Conservation (phyloP, 2,329 filamentous ascomycete species). For the Apiospora sp. region DNA sequence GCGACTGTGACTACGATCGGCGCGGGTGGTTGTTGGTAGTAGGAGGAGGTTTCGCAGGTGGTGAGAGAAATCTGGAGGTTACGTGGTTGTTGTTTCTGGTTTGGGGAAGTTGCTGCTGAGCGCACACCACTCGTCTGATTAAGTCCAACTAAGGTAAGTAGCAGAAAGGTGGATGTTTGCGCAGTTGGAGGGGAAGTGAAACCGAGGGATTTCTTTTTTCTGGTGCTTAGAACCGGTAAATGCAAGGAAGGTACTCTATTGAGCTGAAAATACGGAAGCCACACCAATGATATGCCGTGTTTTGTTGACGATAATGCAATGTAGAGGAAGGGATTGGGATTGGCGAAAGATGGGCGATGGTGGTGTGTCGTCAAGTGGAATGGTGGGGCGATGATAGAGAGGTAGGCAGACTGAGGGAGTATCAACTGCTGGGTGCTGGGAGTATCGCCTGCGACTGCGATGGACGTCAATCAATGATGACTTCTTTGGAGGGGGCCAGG, state of each 20-base stretch:
- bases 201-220: not conserved
- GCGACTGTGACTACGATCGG: slow-evolving; percentile 10
- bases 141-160: not conserved
- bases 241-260: not conserved
- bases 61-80: not conserved
- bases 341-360: slow-evolving; percentile 4
- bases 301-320: slow-evolving; percentile 1
- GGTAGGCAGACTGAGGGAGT: not conserved
- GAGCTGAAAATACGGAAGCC: not conserved
- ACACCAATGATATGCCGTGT: slow-evolving; percentile 8
- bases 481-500: not conserved
- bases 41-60: not conserved
- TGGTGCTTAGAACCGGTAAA: not conserved
- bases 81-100: not conserved
- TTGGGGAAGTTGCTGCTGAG: not conserved
- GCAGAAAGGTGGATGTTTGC: not conserved
- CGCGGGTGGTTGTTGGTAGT: not conserved
- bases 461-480: not conserved
- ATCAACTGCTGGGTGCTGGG: too few relatives aligned
- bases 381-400: not conserved
- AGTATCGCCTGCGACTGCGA: not conserved
- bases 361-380: slow-evolving; percentile 4
- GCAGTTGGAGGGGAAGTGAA: slow-evolving; percentile 10
- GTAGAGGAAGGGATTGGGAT: slow-evolving; percentile 8
- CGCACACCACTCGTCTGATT: slow-evolving; percentile 8